Conservation (phyloP, 2,329 filamentous ascomycete genomes). For the Scedosporium dehoogii region DNA sequence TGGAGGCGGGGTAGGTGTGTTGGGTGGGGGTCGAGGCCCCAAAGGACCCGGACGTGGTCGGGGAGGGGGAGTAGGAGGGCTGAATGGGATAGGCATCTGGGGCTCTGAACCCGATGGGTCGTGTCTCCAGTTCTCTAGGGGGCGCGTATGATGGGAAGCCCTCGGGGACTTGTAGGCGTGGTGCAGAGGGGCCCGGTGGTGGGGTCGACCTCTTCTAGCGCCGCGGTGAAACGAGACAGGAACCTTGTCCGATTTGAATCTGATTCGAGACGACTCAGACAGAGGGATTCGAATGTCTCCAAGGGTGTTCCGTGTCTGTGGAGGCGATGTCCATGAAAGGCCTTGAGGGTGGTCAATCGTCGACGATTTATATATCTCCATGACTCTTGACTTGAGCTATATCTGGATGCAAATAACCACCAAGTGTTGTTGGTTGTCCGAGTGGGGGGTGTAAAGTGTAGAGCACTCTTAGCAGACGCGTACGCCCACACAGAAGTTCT, state of each 20-base stretch:
- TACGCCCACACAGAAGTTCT: neutral
- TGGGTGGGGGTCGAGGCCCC: neutral
- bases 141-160: neutral
- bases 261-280: neutral
- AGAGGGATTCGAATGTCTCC: neutral
- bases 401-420: neutral
- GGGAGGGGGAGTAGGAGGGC: constrained; percentile 2
- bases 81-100: neutral
- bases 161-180: neutral
- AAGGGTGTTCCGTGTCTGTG: neutral
- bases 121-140: neutral
- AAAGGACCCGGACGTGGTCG: constrained; percentile 2
- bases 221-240: neutral
- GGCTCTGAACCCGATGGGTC: neutral
- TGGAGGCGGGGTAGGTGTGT: constrained; percentile 3
- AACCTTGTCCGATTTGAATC: neutral
- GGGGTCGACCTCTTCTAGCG: neutral
- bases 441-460: neutral
- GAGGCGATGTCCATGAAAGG: neutral
- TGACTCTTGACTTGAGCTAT: neutral
- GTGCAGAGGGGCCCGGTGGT: neutral
- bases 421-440: neutral
- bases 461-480: neutral
- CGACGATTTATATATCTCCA: neutral
- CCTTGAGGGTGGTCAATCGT: neutral